Base-by-base conservation (phyloP, 2,329 filamentous ascomycete genomes). In the Talaromyces sp. region DNA sequence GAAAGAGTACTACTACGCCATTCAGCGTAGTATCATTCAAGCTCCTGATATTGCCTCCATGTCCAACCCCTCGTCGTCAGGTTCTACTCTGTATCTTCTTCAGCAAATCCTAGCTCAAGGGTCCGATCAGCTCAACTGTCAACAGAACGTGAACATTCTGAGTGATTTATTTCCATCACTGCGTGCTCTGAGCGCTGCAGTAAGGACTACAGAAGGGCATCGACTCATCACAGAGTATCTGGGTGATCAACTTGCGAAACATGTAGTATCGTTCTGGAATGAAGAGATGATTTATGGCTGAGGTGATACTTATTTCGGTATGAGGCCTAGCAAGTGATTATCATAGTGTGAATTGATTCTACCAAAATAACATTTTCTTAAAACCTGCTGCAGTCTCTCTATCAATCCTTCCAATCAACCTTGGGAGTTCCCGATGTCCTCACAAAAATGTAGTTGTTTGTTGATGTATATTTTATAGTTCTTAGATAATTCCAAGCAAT, bases 211-310 rank as follows among this genome's bases (percentile, higher is more conserved):
- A 11, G 55, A 63, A 15, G 67, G 67, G 17, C 64, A 54, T 56
- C 60, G 58, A 36, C 35, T 66, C 25, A 54, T 78, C 53, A 60
- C 61, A 19, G 67, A 68, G 25, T 69, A 74, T 43, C 61, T 76
- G 1, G 74, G 70, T 4, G 63, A 67, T 19, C 63, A 64, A 21
- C 62, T 66, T 37, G 70, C 62, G 15, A 55, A 31, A 22, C 65
- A 67, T n/a, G 64, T 77, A 43, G 53, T 70, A n/a, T 66, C 67
- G 11, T 77, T 76, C 60, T 77, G 75, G 74, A 61, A 55, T 28
- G 63, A 66, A 37, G 71, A 75, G 60, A 65, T 63, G 61, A 56
- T 60, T 22, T 58, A 63, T 31, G 69, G 70, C 28, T 73, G 13
- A 54, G 3, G n/a, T 19, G 4, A 28, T 33, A 10, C 17, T 19